Evolutionary conservation across 495 filamentous ascomycete genomes (phyloP), one percentile per base, ranked within the genome.

Genomic region (Penicillium pancosmium): DNA sequence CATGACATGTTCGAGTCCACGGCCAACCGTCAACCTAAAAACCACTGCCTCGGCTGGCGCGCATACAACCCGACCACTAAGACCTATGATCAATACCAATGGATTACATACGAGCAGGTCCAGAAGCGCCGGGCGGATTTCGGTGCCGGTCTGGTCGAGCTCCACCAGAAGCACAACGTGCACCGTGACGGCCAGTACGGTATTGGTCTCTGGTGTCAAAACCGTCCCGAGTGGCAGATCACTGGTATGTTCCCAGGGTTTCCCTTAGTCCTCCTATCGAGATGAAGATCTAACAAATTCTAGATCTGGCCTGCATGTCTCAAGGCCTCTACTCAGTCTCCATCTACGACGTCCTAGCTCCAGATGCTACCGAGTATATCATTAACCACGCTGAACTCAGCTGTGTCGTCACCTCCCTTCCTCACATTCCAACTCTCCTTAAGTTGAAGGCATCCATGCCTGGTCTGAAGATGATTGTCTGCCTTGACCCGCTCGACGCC

Each of bases 161-260:
- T 98, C 66, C 90, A 96, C 72, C 80, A 88, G 62, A 82, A 84
- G 59, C 78, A 84, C 57, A 89, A 88, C 7, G 78, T 90, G 50
- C 60, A 65, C 56, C 69, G 69, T 36, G 78, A 79, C 9, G 82
- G 81, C 34, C 89, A 93, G 74, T 91, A 94, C 68, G 91, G 88
- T 50, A 83, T 98, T 57, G 94, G 94, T 34, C 76, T 98, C 16
- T 98, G 94, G 94, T 91, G 91, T 56, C 91, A 93, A 77, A 98
- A 98, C 73, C 85, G 94, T 52, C 90, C 93, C 6, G 94, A 98
- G 73, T 98, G 94, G 94, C 94, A 98, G 80, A 89, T 98, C 54
- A 87, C 91, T 48, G 90, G 90, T 91, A 74, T 50, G 62, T 46
- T n/a, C 5, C 38, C 13, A 7, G 27, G 2, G 27, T 27, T 27